These are phyloP conservation scores for Colletotrichum neosansevieriae DNA, from an alignment of 2,329 filamentous ascomycete genomes.

Conservation along the genomic window DNA sequence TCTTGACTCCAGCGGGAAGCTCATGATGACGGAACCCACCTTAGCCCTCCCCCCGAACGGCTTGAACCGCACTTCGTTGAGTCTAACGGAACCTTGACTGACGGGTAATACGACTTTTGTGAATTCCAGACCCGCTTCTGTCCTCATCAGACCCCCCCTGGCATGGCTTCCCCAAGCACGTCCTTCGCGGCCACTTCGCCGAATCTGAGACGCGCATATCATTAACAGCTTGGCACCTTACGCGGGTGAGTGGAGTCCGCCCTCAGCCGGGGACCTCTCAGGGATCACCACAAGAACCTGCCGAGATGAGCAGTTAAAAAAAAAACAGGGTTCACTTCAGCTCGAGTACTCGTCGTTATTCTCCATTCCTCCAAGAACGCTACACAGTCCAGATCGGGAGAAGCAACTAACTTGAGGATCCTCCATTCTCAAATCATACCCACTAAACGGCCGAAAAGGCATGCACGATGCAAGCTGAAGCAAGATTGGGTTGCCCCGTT, in stretches of 20 bases:
- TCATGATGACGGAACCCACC: constrained; percentile 11
- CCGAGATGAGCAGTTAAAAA: not conserved
- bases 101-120: not conserved
- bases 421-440: not conserved
- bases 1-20: not conserved
- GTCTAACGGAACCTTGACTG: not conserved
- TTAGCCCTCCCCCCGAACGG: not conserved
- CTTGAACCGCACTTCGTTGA: constrained; percentile 1
- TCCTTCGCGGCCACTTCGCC: not conserved
- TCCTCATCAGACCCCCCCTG: not conserved
- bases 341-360: not conserved
- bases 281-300: constrained; percentile 15
- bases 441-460: constrained; percentile 4
- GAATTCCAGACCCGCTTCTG: not conserved
- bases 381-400: not conserved
- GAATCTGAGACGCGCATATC: constrained; percentile 27
- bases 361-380: constrained; percentile 6
- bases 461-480: constrained; percentile 13
- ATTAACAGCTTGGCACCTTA: not conserved
- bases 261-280: not conserved
- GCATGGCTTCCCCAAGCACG: not conserved
- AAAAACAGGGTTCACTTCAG: constrained; percentile 5
- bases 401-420: not conserved
- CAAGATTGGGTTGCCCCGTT: constrained; percentile 4
- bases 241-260: constrained; percentile 1